phyloP scores from a whole-genome alignment of 345 rosid species.

The Trapa bicornis region DNA sequence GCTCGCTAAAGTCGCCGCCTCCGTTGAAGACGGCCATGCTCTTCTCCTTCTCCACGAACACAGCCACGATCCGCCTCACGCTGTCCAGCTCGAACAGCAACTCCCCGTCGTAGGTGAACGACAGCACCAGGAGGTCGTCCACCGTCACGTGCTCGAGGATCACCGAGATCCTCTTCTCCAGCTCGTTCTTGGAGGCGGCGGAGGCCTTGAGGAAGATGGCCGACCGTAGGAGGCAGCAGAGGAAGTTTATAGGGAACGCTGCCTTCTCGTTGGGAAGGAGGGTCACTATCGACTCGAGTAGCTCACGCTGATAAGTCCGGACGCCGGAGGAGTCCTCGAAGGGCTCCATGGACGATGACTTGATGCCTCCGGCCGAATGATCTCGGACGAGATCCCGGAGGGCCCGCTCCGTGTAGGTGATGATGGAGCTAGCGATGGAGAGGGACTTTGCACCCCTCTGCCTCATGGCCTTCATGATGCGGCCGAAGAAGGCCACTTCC shows the following conservation, averaged over 20 bases:
- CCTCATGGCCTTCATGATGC: slow-evolving; percentile 46
- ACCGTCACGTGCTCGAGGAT: slow-evolving; percentile 70
- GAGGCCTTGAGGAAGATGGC: slow-evolving; percentile 60
- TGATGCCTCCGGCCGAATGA: slow-evolving; percentile 49
- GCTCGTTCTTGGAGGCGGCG: slow-evolving; percentile 46
- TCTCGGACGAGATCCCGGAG: slow-evolving; percentile 78
- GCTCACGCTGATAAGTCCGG: slow-evolving; percentile 37
- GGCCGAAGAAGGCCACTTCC: slow-evolving; percentile 37
- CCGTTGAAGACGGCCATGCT: slow-evolving; percentile 65
- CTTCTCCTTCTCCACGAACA: slow-evolving; percentile 76
- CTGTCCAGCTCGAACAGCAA: slow-evolving; percentile 67
- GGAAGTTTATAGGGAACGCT: slow-evolving; percentile 60
- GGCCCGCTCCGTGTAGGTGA: slow-evolving; percentile 66
- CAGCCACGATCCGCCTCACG: slow-evolving; percentile 56
- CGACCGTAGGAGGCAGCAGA: slow-evolving; percentile 81
- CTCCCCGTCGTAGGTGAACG: slow-evolving; percentile 84
- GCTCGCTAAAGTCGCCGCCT: slow-evolving; percentile 37
- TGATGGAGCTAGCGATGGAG: slow-evolving; percentile 46
- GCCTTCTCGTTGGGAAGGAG: slow-evolving; percentile 67
- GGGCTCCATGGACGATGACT: slow-evolving; percentile 16
- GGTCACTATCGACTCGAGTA: slow-evolving; percentile 53
- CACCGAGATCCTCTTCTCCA: slow-evolving; percentile 61
- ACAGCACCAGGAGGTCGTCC: slow-evolving; percentile 64
- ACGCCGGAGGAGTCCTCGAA: slow-evolving; percentile 19
- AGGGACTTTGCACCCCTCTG: slow-evolving; percentile 56